Percentiles rank a stretch among this genome's conserved stretches.
Evolutionary conservation across 345 rosid species (phyloP).

Genomic region (Linum lewisii): DNA sequence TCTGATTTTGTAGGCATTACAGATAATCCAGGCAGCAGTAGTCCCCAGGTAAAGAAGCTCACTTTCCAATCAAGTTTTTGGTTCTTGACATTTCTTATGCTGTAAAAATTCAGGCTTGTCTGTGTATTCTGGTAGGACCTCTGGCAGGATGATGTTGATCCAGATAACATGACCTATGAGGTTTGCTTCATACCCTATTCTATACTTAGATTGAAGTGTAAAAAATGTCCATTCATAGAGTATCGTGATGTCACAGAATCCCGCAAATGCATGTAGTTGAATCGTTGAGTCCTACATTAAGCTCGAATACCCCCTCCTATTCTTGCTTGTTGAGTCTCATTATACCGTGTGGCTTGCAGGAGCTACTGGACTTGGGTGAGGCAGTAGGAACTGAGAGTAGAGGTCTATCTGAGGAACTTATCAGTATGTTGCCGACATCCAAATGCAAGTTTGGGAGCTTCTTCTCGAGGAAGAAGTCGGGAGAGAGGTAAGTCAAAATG

Average conservation of each 20-base stretch:
- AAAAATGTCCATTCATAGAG: not conserved
- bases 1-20: conserved; percentile 33
- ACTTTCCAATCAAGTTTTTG: conserved; percentile 5
- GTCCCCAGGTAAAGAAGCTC: conserved; percentile 33
- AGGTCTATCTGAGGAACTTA: conserved; percentile 52
- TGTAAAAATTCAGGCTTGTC: not conserved
- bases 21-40: conserved; percentile 26
- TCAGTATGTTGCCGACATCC: conserved; percentile 51
- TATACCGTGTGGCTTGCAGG: conserved; percentile 25
- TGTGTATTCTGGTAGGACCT: conserved; percentile 30
- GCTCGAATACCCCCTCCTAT: not conserved
- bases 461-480: conserved; percentile 40
- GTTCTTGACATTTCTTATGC: not conserved
- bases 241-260: not conserved
- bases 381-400: conserved; percentile 55
- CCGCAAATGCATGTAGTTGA: not conserved
- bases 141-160: conserved; percentile 59
- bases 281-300: conserved; percentile 1
- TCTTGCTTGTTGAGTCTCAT: not conserved
- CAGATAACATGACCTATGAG: conserved; percentile 67
- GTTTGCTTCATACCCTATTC: conserved; percentile 23
- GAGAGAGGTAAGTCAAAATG: conserved; percentile 39
- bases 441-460: conserved; percentile 48
- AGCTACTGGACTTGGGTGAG: conserved; percentile 61
- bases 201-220: too few relatives aligned